Percentiles rank a stretch among this genome's conserved stretches.
These are phyloP conservation scores for Candida jianshihensis DNA, from an alignment of 805 yeast species.

Conservation along the genomic window DNA sequence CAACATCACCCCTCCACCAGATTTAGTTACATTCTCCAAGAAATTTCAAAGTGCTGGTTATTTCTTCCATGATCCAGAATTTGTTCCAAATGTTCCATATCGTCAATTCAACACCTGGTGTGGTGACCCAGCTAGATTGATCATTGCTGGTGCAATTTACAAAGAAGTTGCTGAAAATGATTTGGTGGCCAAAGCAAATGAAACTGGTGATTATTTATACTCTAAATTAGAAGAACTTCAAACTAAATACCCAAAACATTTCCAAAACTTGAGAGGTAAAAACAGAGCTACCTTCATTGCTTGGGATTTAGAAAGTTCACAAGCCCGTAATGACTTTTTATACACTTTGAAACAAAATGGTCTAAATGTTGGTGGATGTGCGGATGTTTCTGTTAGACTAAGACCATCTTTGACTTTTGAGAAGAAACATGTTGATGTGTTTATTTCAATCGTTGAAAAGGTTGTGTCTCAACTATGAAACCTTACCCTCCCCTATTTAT, in stretches of 20 bases:
- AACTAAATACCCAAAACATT: conserved; percentile 43
- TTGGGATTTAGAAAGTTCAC: conserved; percentile 55
- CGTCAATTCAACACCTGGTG: conserved; percentile 94
- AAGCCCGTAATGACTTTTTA: conserved; percentile 56
- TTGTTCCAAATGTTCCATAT: conserved; percentile 71
- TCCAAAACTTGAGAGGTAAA: conserved; percentile 64
- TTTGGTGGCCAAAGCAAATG: conserved; percentile 46
- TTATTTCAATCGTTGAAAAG: conserved; percentile 39
- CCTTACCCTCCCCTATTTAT: too few relatives aligned
- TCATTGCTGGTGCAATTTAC: conserved; percentile 69
- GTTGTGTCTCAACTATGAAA: conserved; percentile 19
- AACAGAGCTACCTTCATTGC: conserved; percentile 75
- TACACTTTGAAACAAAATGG: conserved; percentile 55
- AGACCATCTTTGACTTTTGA: conserved; percentile 77
- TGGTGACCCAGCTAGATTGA: conserved; percentile 80
- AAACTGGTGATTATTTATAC: conserved; percentile 65
- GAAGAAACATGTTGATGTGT: conserved; percentile 70
- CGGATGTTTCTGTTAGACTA: conserved; percentile 68
- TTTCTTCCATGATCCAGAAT: conserved; percentile 68
- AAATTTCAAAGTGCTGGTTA: conserved; percentile 88
- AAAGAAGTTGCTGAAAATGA: conserved; percentile 56
- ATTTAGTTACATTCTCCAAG: conserved; percentile 80
- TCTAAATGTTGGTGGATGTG: conserved; percentile 82
- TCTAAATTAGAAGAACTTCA: conserved; percentile 46
- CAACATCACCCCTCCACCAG: conserved; percentile 68